Evolutionary conservation across 345 rosid genomes (phyloP).

Genomic region (Diplotaxis tenuifolia): DNA sequence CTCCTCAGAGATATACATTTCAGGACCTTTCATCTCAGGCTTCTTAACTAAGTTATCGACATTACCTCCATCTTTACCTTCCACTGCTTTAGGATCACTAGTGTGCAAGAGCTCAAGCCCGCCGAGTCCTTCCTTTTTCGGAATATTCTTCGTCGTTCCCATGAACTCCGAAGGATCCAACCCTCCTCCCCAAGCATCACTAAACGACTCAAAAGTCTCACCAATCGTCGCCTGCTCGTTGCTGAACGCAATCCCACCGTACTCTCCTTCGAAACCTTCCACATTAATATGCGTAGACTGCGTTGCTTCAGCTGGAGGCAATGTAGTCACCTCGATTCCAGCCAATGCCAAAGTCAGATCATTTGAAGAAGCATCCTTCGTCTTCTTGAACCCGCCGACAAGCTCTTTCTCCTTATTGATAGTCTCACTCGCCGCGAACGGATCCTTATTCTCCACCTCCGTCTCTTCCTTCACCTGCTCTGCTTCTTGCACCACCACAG

Average conservation of each 20-base stretch:
- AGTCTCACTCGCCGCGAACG: conserved; percentile 82
- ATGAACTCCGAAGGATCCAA: conserved; percentile 93
- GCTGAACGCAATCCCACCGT: conserved; percentile 93
- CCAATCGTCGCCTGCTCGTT: conserved; percentile 85
- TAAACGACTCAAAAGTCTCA: conserved; percentile 85
- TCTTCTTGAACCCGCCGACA: conserved; percentile 87
- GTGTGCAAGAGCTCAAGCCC: conserved; percentile 96
- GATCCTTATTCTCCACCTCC: conserved; percentile 64
- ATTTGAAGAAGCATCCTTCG: conserved; percentile 58
- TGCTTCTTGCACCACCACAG: conserved; percentile 45
- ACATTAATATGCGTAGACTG: conserved; percentile 85
- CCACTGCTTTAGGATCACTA: conserved; percentile 48
- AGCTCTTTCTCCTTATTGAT: conserved; percentile 72
- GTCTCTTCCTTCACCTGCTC: conserved; percentile 65
- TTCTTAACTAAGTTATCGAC: conserved; percentile 79
- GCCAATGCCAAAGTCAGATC: conserved; percentile 84
- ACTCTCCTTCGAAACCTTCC: conserved; percentile 96
- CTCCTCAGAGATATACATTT: conserved; percentile 84
- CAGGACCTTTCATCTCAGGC: conserved; percentile 94
- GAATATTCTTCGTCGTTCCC: conserved; percentile 67
- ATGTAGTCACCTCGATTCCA: conserved; percentile 84
- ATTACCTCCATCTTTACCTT: conserved; percentile 44
- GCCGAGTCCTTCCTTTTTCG: conserved; percentile 80
- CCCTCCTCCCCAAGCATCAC: conserved; percentile 98
- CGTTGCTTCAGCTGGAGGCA: conserved; percentile 98